Evolutionary conservation across 2,329 filamentous ascomycete genomes (phyloP).

Genomic region (Nemania diffusa): DNA sequence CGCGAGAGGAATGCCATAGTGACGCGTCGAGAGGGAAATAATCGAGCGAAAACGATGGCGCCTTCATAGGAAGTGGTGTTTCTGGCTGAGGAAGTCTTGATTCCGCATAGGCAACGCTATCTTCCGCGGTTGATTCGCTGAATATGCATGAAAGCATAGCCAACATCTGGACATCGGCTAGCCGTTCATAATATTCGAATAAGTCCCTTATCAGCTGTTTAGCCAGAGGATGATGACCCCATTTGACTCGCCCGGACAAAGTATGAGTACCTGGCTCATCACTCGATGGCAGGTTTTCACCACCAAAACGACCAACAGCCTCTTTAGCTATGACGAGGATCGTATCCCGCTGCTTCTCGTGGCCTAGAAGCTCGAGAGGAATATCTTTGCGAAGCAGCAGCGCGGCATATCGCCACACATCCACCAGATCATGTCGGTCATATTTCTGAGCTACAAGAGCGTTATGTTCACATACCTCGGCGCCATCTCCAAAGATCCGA

Average conservation of each 20-base stretch:
- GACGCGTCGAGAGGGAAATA: slow-evolving; percentile 71
- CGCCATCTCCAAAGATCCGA: slow-evolving; percentile 82
- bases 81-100: slow-evolving; percentile 67
- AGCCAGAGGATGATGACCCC: slow-evolving; percentile 73
- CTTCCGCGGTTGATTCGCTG: slow-evolving; percentile 66
- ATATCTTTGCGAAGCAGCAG: slow-evolving; percentile 82
- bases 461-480: slow-evolving; percentile 87
- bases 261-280: slow-evolving; percentile 37
- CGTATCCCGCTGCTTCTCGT: slow-evolving; percentile 65
- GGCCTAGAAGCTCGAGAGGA: slow-evolving; percentile 71
- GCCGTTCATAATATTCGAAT: slow-evolving; percentile 71
- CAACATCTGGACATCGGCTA: slow-evolving; percentile 75
- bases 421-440: slow-evolving; percentile 76
- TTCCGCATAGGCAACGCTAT: slow-evolving; percentile 67
- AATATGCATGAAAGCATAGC: slow-evolving; percentile 78
- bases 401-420: slow-evolving; percentile 85
- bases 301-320: slow-evolving; percentile 58
- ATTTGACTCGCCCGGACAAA: slow-evolving; percentile 71
- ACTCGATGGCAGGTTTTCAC: slow-evolving; percentile 33
- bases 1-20: slow-evolving; percentile 57
- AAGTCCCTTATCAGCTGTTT: slow-evolving; percentile 69
- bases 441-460: slow-evolving; percentile 78
- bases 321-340: slow-evolving; percentile 76
- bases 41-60: slow-evolving; percentile 72
- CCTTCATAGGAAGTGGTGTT: slow-evolving; percentile 72